Percentiles rank a stretch among this genome's conserved stretches.
These are phyloP conservation scores for Psilocybe subaeruginosa DNA, from an alignment of 768 basidiomycete genomes.

Conservation along the genomic window DNA sequence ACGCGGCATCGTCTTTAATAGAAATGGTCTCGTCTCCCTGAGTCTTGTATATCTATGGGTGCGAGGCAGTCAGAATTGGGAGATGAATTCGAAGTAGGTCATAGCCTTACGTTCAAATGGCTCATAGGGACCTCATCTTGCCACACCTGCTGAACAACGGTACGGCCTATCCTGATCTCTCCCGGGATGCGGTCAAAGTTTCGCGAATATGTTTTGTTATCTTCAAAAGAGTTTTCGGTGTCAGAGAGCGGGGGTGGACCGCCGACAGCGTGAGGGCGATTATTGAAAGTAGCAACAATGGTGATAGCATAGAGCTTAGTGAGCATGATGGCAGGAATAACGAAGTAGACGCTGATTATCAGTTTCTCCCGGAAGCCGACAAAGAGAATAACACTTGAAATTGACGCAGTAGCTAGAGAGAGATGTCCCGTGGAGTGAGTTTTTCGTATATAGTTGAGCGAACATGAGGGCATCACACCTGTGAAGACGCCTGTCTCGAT, in stretches of 20 bases:
- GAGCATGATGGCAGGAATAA: constrained; percentile 35
- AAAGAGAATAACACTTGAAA: constrained; percentile 30
- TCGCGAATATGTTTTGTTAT: constrained; percentile 17
- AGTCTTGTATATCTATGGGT: background rate
- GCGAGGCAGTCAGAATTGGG: too few species aligned
- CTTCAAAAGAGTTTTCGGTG: constrained; percentile 22
- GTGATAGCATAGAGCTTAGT: constrained; percentile 38
- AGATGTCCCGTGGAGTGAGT: background rate
- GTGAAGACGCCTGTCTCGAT: constrained; percentile 39
- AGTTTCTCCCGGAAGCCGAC: constrained; percentile 28
- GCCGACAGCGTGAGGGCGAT: constrained; percentile 28
- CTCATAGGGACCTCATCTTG: constrained; percentile 24
- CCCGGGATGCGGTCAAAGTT: constrained; percentile 14
- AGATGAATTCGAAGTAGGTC: background rate
- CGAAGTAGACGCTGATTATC: constrained; percentile 30
- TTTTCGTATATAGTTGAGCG: background rate
- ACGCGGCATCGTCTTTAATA: constrained; percentile 13
- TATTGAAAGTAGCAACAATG: constrained; percentile 35
- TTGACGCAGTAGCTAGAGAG: constrained; percentile 30
- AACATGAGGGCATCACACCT: constrained; percentile 17
- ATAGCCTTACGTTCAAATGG: constrained; percentile 10
- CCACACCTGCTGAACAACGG: constrained; percentile 29
- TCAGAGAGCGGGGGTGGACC: constrained; percentile 23
- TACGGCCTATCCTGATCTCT: constrained; percentile 27
- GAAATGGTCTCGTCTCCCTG: background rate